These are phyloP conservation scores for Kodamaea kakaduensis DNA, from an alignment of 805 yeast species.

Conservation along the genomic window DNA sequence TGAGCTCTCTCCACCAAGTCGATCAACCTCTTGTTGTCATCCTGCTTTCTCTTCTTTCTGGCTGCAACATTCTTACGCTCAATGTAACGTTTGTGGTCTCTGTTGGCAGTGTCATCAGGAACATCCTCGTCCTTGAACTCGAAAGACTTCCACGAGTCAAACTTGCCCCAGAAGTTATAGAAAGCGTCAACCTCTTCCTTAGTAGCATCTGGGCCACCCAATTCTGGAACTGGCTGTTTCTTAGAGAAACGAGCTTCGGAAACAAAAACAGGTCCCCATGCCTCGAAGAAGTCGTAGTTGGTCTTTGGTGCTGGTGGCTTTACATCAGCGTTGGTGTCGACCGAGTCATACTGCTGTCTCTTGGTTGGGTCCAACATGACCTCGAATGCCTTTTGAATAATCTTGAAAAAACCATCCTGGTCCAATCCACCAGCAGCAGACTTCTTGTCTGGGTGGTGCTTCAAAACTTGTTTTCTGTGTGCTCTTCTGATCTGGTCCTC, in stretches of 20 bases:
- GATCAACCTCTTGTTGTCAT: conserved; percentile 86
- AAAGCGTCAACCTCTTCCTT: conserved; percentile 83
- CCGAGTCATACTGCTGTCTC: conserved; percentile 94
- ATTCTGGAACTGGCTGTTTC: conserved; percentile 79
- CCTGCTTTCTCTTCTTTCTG: conserved; percentile 96
- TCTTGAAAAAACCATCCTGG: conserved; percentile 95
- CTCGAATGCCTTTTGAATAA: conserved; percentile 96
- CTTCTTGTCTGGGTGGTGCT: conserved; percentile 98
- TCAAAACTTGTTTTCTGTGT: conserved; percentile 92
- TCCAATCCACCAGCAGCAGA: conserved; percentile 85
- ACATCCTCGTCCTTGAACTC: conserved; percentile 98
- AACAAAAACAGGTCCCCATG: conserved; percentile 89
- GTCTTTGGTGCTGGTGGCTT: conserved; percentile 66
- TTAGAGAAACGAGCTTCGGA: conserved; percentile 90
- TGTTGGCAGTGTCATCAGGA: conserved; percentile 98
- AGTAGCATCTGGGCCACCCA: conserved; percentile 65
- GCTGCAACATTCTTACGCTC: conserved; percentile 97
- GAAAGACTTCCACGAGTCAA: conserved; percentile 97
- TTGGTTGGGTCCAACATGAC: conserved; percentile 77
- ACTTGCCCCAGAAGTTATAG: conserved; percentile 87
- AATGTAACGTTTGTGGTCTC: conserved; percentile 98
- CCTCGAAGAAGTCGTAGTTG: conserved; percentile 79
- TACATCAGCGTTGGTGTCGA: conserved; percentile 85
- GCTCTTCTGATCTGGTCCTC: conserved; percentile 93
- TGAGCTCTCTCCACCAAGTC: conserved; percentile 86